These are phyloP conservation scores for Kentomonas sorsogonicus DNA, from an alignment of 208 protist species.

Conservation along the genomic window DNA sequence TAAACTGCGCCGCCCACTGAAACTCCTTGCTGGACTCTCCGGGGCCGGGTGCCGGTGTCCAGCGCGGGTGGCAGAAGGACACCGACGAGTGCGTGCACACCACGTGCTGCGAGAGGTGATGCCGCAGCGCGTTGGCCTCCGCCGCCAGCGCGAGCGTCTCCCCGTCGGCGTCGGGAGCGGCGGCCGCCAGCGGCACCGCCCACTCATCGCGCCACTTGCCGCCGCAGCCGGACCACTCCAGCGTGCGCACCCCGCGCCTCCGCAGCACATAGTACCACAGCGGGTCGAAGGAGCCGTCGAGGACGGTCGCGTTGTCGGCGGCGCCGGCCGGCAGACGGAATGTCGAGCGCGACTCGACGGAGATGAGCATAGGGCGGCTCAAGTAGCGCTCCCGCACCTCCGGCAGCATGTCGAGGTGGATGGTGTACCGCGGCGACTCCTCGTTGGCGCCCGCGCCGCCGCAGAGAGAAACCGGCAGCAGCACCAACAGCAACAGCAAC, in stretches of 20 bases:
- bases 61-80: conserved; percentile 52
- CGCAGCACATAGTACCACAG: conserved; percentile 69
- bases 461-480: conserved; percentile 3
- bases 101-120: conserved; percentile 63
- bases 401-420: no score
- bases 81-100: conserved; percentile 65
- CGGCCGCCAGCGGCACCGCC: conserved; percentile 15
- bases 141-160: not conserved
- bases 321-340: conserved; percentile 10
- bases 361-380: conserved; percentile 40
- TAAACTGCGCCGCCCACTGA: conserved; percentile 76
- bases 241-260: conserved; percentile 35
- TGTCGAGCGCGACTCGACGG: conserved; percentile 22
- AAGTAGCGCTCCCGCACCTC: conserved; percentile 29
- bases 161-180: not conserved
- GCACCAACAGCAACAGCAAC: no score
- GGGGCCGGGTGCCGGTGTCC: conserved; percentile 4
- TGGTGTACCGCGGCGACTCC: conserved; percentile 9
- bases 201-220: conserved; percentile 73
- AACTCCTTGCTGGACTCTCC: conserved; percentile 23
- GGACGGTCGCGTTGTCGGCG: conserved; percentile 36
- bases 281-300: conserved; percentile 64
- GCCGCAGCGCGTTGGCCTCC: conserved; percentile 8
- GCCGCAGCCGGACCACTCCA: conserved; percentile 77
- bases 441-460: conserved; percentile 17